Percentiles rank a stretch among this genome's conserved stretches.
phyloP scores from a whole-genome alignment of 2,329 filamentous ascomycete species.

The Fonsecaea multimorphosa region DNA sequence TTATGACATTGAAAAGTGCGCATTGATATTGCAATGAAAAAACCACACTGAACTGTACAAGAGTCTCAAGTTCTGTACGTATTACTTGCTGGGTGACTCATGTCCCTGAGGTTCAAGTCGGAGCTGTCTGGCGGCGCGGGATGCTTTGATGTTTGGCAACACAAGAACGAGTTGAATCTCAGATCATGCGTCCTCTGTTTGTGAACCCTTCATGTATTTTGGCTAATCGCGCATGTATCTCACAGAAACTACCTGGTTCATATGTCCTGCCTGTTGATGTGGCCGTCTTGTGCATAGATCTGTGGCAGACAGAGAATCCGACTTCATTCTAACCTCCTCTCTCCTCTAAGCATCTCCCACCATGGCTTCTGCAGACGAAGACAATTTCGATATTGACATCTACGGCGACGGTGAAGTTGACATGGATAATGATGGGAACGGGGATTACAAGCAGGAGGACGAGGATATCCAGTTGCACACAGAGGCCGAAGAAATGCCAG shows the following conservation, averaged over 20 bases:
- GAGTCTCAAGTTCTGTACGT: constrained; percentile 30
- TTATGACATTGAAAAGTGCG: constrained; percentile 19
- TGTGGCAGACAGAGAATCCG: constrained; percentile 34
- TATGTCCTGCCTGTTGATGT: constrained; percentile 27
- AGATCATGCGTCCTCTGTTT: constrained; percentile 8
- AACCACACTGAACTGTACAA: constrained; percentile 10
- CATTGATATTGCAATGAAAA: constrained; percentile 11
- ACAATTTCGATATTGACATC: constrained; percentile 74
- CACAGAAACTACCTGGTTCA: constrained; percentile 26
- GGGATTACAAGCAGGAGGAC: constrained; percentile 50
- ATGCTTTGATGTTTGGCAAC: constrained; percentile 6
- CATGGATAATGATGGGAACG: constrained; percentile 48
- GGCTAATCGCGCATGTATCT: constrained; percentile 32
- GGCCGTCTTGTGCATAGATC: constrained; percentile 32
- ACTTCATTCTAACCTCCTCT: constrained; percentile 17
- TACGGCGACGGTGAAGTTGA: constrained; percentile 63
- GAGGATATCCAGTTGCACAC: constrained; percentile 25
- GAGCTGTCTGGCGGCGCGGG: constrained; percentile 11
- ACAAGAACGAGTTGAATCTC: constrained; percentile 10
- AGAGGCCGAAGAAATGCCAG: constrained; percentile 19
- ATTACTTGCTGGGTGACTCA: constrained; percentile 28
- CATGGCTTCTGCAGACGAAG: constrained; percentile 63
- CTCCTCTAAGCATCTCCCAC: constrained; percentile 21
- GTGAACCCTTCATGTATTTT: constrained; percentile 25
- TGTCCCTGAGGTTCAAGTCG: constrained; percentile 9